Evolutionary conservation across 208 protist genomes (phyloP).

Genomic region (Hexamita inflata): DNA sequence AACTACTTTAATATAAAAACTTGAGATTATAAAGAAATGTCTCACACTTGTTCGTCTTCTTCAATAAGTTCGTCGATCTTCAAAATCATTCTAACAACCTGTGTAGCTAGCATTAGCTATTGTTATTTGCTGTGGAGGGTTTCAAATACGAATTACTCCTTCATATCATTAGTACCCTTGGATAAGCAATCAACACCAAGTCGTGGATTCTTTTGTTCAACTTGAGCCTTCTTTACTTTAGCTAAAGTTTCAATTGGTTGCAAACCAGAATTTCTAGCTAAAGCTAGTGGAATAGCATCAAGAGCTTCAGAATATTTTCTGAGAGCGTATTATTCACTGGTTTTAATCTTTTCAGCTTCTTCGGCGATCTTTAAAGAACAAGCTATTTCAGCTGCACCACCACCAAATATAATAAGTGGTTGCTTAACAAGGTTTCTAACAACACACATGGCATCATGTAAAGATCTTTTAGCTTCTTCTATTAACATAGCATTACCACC

Average conservation of each 20-base stretch:
- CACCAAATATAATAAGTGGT: conserved; percentile 96
- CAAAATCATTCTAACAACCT: conserved; percentile 99
- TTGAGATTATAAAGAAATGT: too few species aligned
- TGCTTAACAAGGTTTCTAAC: conserved; percentile 96
- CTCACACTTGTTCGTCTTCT: not conserved
- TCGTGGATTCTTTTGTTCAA: conserved; percentile 71
- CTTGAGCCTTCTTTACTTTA: conserved; percentile 74
- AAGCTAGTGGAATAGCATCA: conserved; percentile 88
- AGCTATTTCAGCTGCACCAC: conserved; percentile 92
- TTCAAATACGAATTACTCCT: conserved; percentile 88
- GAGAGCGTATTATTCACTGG: conserved; percentile 95
- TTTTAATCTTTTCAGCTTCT: conserved; percentile 52
- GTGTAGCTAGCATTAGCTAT: conserved; percentile 93
- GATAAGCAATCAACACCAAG: conserved; percentile 86
- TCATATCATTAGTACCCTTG: conserved; percentile 70
- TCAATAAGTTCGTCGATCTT: conserved; percentile 77
- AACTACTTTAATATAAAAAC: too few species aligned
- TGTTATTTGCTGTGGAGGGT: conserved; percentile 90
- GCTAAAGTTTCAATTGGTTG: conserved; percentile 82
- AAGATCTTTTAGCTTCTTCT: conserved; percentile 94
- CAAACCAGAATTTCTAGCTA: conserved; percentile 93
- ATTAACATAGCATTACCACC: conserved; percentile 97
- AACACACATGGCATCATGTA: conserved; percentile 99
- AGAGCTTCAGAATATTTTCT: conserved; percentile 95
- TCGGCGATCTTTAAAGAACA: conserved; percentile 70